A percentile compares a stretch with the other conserved stretches of the same genome.
phyloP scores from a whole-genome alignment of 305 asterid species.

The Rubia peregrina region DNA sequence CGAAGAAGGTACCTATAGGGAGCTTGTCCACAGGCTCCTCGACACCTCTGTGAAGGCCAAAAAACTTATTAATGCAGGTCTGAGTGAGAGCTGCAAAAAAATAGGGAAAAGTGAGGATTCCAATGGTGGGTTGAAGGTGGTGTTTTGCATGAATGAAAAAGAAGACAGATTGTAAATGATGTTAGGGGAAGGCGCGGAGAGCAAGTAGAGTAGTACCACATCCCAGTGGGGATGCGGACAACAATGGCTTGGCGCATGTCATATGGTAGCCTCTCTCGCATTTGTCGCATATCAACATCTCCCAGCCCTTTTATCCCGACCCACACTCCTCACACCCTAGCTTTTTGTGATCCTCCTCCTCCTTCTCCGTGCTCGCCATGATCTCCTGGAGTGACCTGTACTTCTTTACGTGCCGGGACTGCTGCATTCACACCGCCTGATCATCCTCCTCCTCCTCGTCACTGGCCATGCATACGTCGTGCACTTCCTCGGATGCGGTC shows the following conservation, averaged over 20 bases:
- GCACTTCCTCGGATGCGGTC: neutral
- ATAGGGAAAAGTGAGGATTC: neutral
- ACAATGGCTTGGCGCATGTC: conserved; percentile 64
- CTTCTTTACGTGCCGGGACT: neutral
- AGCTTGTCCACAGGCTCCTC: too few relatives aligned
- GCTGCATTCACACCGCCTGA: neutral
- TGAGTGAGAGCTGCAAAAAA: too few relatives aligned
- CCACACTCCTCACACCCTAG: conserved; percentile 66
- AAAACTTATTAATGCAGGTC: too few relatives aligned
- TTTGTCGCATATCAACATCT: conserved; percentile 58
- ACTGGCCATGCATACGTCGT: neutral
- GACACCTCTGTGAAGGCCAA: too few relatives aligned
- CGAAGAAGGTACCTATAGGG: too few relatives aligned
- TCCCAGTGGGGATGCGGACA: conserved; percentile 61
- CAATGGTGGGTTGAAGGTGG: neutral
- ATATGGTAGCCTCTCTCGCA: conserved; percentile 70
- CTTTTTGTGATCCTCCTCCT: conserved; percentile 12
- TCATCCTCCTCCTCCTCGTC: neutral
- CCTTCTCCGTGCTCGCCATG: neutral
- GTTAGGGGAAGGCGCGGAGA: conserved; percentile 22
- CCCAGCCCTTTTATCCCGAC: conserved; percentile 49
- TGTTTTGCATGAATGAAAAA: too few relatives aligned
- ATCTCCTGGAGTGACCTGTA: neutral
- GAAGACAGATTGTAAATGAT: neutral
- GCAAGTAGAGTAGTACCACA: conserved; percentile 62